Conservation (phyloP, 768 basidiomycete species). For the Austroboletus eburneus region DNA sequence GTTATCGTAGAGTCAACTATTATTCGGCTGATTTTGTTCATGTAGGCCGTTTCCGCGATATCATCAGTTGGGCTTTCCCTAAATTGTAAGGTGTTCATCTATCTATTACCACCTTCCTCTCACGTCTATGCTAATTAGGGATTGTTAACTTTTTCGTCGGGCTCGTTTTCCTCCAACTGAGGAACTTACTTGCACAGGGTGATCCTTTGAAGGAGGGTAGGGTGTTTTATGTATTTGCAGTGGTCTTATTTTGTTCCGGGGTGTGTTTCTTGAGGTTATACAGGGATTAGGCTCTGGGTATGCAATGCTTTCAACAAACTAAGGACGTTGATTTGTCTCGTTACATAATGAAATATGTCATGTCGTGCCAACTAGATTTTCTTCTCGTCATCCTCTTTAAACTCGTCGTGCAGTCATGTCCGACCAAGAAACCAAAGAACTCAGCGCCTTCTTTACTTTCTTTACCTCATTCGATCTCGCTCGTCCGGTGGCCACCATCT, state of each 20-base stretch:
- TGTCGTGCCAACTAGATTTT: not conserved
- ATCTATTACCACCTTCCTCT: not conserved
- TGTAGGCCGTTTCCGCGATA: constrained; percentile 73
- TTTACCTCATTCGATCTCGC: constrained; percentile 69
- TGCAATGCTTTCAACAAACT: too few relatives aligned
- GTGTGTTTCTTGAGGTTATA: constrained; percentile 25
- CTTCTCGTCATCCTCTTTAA: not conserved
- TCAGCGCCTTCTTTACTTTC: constrained; percentile 79
- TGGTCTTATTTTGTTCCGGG: constrained; percentile 37
- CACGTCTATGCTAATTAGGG: constrained; percentile 52
- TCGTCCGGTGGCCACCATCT: constrained; percentile 54
- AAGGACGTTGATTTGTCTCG: too few relatives aligned
- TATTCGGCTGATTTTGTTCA: not conserved
- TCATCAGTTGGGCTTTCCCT: constrained; percentile 71
- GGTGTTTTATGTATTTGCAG: constrained; percentile 84
- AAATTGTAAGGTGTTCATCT: constrained; percentile 49
- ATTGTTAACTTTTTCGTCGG: constrained; percentile 82
- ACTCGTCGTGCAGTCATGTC: constrained; percentile 24
- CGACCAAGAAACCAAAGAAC: constrained; percentile 52
- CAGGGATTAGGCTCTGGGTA: too few relatives aligned
- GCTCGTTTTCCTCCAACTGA: constrained; percentile 78
- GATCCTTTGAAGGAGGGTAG: constrained; percentile 67
- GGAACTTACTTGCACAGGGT: constrained; percentile 65
- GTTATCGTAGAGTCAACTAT: not conserved
- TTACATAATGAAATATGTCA: constrained; percentile 23